Base-by-base conservation (phyloP, 129 eudicot species). In the Solidago caesia region DNA sequence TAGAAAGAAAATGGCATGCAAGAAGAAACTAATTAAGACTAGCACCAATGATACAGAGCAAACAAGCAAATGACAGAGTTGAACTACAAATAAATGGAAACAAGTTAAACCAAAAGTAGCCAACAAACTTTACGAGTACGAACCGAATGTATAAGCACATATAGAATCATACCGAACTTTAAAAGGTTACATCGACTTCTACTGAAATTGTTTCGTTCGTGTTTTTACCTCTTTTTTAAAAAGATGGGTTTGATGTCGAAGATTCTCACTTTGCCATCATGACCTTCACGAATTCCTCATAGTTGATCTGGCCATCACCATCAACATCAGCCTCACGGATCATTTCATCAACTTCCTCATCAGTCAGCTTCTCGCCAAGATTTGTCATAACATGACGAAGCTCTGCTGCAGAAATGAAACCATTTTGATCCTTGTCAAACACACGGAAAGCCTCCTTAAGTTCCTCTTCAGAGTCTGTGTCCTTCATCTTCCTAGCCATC, bases 321-420 rank as follows among this genome's bases (percentile, higher is more conserved):
- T 86, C 87, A 48, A 83, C 84, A 75, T 83, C 91, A 70, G 87
- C 91, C 73, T 86, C 91, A 26, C 87, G 87, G 60, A 86, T 86
- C 91, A 86, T 86, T 81, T 86, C 91, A 45, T 83, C 91, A 81
- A 86, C 86, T 67, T 86, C 91, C 77, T 86, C 91, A 57, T 86
- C 86, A 0, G 84, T 86, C 45, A 86, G 84, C 80, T 86, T 83
- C 88, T 86, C 91, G 9, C 88, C 88, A 4, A 86, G 91, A 70
- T 86, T 86, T 53, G 86, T 86, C 91, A 86, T 83, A 55, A 86
- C 91, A 75, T 83, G 91, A 56, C 86, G 88, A 55, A 86, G 86
- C 75, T 86, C 91, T 11, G 88, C 87, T 25, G 88, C 86, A 70
- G 90, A 86, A 72, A 86, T 86, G 82, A 86, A 86, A 15, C 85